Evolutionary conservation across 371 early-diverging fungal genomes (phyloP).

Genomic region (Mortierella sp.): DNA sequence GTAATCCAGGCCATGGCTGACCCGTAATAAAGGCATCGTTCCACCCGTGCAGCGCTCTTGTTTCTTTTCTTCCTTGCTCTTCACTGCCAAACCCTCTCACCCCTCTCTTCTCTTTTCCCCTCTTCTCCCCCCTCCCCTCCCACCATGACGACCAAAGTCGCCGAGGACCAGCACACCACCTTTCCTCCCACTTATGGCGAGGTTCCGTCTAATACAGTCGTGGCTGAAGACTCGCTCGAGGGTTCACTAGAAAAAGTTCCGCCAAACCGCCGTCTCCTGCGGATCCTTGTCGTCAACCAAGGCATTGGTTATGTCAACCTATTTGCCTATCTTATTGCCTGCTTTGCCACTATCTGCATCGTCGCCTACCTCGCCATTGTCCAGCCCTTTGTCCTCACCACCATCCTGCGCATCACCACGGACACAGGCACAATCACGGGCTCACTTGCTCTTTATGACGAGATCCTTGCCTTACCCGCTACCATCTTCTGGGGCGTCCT

Average conservation of each 20-base stretch:
- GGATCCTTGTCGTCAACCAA: slow-evolving; percentile 54
- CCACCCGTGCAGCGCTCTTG: neutral
- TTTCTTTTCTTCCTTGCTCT: neutral
- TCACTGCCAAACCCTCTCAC: neutral
- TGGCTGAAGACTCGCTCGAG: neutral
- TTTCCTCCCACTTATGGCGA: neutral
- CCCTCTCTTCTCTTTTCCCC: neutral
- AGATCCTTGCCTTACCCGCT: slow-evolving; percentile 62
- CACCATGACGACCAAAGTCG: slow-evolving; percentile 6
- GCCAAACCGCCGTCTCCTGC: slow-evolving; percentile 24
- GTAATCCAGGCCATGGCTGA: too few species aligned
- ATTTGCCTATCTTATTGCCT: slow-evolving; percentile 62
- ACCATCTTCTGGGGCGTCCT: slow-evolving; percentile 66
- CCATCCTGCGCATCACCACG: slow-evolving; percentile 19
- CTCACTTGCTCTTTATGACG: slow-evolving; percentile 67
- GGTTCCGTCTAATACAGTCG: neutral
- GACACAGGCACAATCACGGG: slow-evolving; percentile 55
- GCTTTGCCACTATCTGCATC: slow-evolving; percentile 64
- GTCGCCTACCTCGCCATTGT: slow-evolving; percentile 63
- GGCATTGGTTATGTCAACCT: slow-evolving; percentile 62
- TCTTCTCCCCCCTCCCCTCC: slow-evolving; percentile 8
- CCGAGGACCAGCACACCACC: neutral
- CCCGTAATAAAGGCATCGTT: neutral
- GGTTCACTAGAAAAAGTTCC: neutral
- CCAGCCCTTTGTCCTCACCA: slow-evolving; percentile 48